Evolutionary conservation across 2,329 filamentous ascomycete species (phyloP).

Genomic region (Orbilia javanica): DNA sequence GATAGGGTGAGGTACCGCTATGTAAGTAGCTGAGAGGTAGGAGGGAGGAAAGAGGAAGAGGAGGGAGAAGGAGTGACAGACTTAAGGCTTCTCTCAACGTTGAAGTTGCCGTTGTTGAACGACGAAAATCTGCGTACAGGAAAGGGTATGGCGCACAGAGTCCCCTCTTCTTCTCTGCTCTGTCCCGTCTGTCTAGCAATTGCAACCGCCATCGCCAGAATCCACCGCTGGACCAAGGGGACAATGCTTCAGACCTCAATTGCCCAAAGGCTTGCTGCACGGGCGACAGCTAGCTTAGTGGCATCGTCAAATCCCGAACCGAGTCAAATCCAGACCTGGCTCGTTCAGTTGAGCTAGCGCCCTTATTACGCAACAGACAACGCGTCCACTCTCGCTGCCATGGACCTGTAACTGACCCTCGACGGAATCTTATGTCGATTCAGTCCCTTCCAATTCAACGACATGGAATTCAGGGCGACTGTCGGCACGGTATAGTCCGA

Average conservation of each 20-base stretch:
- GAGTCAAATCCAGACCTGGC: slow-evolving; percentile 11
- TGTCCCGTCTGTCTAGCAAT: neutral
- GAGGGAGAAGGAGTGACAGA: neutral
- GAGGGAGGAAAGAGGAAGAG: neutral
- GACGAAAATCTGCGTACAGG: slow-evolving; percentile 38
- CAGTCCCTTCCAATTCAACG: slow-evolving; percentile 23
- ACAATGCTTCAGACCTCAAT: slow-evolving; percentile 3
- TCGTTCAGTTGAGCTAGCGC: slow-evolving; percentile 31
- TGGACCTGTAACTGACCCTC: slow-evolving; percentile 6
- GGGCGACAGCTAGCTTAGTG: neutral
- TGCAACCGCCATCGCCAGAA: slow-evolving; percentile 35
- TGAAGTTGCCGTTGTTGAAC: slow-evolving; percentile 34
- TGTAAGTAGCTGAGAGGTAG: neutral
- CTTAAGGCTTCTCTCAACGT: neutral
- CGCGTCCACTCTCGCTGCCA: slow-evolving; percentile 39
- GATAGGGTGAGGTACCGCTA: neutral
- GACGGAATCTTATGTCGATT: neutral
- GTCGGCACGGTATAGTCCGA: slow-evolving; percentile 24
- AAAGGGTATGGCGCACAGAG: slow-evolving; percentile 46
- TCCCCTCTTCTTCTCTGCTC: neutral
- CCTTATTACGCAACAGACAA: slow-evolving; percentile 47
- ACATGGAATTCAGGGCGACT: neutral
- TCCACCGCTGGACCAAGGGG: slow-evolving; percentile 45
- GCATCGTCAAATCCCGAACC: slow-evolving; percentile 27
- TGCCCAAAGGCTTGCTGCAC: slow-evolving; percentile 6